Conservation (phyloP, 106 monocot genomes). For the Platanthera zijinensis region DNA sequence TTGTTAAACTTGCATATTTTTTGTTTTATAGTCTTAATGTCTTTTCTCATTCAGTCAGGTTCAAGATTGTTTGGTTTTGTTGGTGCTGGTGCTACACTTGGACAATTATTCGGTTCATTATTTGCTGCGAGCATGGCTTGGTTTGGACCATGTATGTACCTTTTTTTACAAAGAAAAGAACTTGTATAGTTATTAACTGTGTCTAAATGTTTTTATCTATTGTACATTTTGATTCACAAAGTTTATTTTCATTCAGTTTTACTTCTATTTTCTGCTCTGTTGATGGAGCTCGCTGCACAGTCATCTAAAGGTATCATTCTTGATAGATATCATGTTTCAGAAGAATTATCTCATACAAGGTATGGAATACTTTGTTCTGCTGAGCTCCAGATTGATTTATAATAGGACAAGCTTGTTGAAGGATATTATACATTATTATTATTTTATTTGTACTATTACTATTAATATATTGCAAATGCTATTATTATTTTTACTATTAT, state of each 20-base stretch:
- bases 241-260: conserved; percentile 40
- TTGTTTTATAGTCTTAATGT: conserved; percentile 11
- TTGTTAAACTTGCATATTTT: background rate
- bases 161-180: background rate
- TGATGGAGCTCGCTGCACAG: conserved; percentile 93
- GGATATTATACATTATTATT: background rate
- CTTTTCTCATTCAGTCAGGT: conserved; percentile 77
- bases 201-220: background rate
- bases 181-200: background rate
- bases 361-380: conserved; percentile 13
- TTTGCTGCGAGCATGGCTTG: conserved; percentile 96
- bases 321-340: conserved; percentile 28
- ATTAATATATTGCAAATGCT: background rate
- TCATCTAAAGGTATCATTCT: conserved; percentile 77
- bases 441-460: background rate
- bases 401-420: background rate
- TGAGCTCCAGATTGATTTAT: background rate
- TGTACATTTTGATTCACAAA: background rate
- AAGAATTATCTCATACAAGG: conserved; percentile 57
- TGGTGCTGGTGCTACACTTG: conserved; percentile 97
- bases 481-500: background rate
- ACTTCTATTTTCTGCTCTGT: conserved; percentile 72
- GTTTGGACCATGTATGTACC: conserved; percentile 84
- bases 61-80: conserved; percentile 98
- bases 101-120: conserved; percentile 89